Conservation (phyloP, 129 eudicot species). For the Centaurea solstitialis region DNA sequence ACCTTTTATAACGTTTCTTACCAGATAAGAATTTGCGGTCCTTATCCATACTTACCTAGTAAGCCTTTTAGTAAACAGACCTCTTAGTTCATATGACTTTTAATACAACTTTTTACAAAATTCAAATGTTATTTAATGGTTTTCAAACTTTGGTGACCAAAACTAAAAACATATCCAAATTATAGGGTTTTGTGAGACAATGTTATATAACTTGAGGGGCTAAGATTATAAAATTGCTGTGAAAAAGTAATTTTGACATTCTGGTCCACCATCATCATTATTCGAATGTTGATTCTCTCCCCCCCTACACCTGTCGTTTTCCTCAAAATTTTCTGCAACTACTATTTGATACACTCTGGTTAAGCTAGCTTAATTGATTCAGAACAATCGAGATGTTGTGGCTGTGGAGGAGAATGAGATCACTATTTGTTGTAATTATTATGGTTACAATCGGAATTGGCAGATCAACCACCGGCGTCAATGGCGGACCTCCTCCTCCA, state of each 20-base stretch:
- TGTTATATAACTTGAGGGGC: conserved; percentile 6
- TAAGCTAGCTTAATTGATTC: neutral
- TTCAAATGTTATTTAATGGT: neutral
- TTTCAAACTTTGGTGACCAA: neutral
- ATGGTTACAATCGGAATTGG: neutral
- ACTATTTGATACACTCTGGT: neutral
- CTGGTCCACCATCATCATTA: conserved; percentile 22
- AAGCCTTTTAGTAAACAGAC: neutral
- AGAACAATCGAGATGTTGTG: neutral
- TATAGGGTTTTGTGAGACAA: neutral
- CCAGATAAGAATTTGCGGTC: no score
- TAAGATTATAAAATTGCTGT: neutral
- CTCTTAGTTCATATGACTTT: neutral
- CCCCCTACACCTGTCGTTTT: neutral
- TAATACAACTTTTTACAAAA: neutral
- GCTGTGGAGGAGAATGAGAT: no score
- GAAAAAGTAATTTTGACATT: conserved; percentile 2
- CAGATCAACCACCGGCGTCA: neutral
- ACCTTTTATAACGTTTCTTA: no score
- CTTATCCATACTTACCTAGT: neutral
- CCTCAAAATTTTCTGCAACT: neutral
- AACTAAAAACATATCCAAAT: neutral
- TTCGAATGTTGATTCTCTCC: conserved; percentile 17
- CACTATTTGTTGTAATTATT: conserved; percentile 8
- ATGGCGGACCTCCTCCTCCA: conserved; percentile 21